Base-by-base conservation (phyloP, 2,329 filamentous ascomycete species). In the Fonsecaea pedrosoi region DNA sequence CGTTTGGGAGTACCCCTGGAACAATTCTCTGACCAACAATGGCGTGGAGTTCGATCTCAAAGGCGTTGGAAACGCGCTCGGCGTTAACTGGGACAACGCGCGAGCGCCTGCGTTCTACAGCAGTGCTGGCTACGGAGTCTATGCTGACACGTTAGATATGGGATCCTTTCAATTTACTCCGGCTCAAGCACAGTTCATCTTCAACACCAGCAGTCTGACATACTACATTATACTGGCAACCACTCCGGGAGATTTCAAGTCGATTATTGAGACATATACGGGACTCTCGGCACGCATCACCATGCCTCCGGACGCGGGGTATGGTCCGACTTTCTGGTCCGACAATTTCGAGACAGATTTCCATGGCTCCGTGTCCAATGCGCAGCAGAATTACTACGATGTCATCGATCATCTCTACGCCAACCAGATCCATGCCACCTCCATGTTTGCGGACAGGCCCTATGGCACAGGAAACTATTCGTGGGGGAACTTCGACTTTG, bases 1-100 rank as follows among this genome's bases (percentile, higher is more conserved):
- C 25, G 56, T 59, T 30, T 59, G 56, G 56, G 56, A 59, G 42
- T 59, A 59, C 38, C 56, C 56, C 10, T 59, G 56, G 56, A 59
- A 59, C 30, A 38, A 59, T 34, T 59, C 56, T 2, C 56, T 59
- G 18, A 59, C 56, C 10, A 59, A 59, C 9, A 45, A 59, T 15
- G 56, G 56, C 56, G 42, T 59, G 15, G 30, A 30, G 12, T 59
- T 59, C 30, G 56, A 59, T 25, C 38, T 59, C 18, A 59, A 59
- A 34, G 56, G 56, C 5, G 56, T 32, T 42, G 56, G 56, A 48
- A 59, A 59, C n/a, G 5, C 10, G 18, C 4, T 42, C 6, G 56
- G 56, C 15, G 38, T 40, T 13, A 59, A 59, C 56, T 59, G 56
- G 56, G 56, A 59, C 56, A 59, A 59, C 38, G 56, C 56, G n/a